A percentile compares a stretch with the other conserved stretches of the same genome.
phyloP scores from a whole-genome alignment of 148 eudicot genomes.

The Fagopyrum esculentum region DNA sequence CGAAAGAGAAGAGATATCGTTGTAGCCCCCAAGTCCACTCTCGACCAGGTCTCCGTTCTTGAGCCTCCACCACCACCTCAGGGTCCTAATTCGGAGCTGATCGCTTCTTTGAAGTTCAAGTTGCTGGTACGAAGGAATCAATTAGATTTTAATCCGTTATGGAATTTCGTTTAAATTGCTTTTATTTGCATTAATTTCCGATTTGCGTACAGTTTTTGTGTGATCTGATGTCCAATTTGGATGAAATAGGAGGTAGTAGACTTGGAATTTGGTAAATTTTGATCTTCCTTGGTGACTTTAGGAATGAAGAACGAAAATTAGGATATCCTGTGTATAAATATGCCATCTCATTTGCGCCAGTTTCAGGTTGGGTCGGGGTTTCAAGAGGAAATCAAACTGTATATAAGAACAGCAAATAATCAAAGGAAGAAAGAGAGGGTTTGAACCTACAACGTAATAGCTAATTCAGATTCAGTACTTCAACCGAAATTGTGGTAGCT shows the following conservation, averaged over 20 bases:
- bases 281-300: too few species aligned
- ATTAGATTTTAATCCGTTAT: not conserved
- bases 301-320: not conserved
- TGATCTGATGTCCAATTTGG: not conserved
- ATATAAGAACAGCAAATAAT: too few species aligned
- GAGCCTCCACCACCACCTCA: constrained; percentile 28
- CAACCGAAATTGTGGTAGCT: too few species aligned
- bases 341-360: not conserved
- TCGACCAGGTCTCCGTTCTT: constrained; percentile 29
- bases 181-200: not conserved
- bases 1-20: constrained; percentile 15
- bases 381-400: too few species aligned
- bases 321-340: not conserved
- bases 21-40: constrained; percentile 18
- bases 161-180: not conserved
- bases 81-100: constrained; percentile 11
- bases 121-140: constrained; percentile 40
- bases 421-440: too few species aligned
- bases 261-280: not conserved
- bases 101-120: constrained; percentile 51
- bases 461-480: too few species aligned
- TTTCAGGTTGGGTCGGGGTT: not conserved
- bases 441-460: too few species aligned
- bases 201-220: not conserved
- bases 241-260: not conserved